Evolutionary conservation across 2,329 filamentous ascomycete genomes (phyloP).

Genomic region (Fusarium dimerum): DNA sequence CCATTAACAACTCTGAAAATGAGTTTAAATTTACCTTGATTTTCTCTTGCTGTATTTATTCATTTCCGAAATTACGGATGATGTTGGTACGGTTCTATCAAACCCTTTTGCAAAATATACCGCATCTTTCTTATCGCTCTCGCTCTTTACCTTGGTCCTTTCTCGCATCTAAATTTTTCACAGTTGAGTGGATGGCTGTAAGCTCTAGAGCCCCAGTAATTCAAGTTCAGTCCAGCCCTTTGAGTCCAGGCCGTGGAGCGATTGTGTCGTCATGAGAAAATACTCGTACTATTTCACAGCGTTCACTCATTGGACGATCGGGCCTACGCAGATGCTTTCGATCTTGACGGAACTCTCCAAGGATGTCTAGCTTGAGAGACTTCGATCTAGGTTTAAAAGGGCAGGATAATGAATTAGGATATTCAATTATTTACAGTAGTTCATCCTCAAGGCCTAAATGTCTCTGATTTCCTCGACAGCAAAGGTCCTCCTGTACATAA

Average conservation of each 20-base stretch:
- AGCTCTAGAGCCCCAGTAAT: neutral
- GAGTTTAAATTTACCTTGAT: slow-evolving; percentile 13
- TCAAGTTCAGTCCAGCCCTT: slow-evolving; percentile 1
- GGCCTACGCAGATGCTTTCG: too few relatives aligned
- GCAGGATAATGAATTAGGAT: too few relatives aligned
- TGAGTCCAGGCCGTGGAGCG: slow-evolving; percentile 8
- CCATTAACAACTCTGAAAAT: slow-evolving; percentile 11
- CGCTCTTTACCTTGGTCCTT: neutral
- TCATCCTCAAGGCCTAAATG: too few relatives aligned
- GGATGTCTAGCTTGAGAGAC: neutral
- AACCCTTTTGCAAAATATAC: too few relatives aligned
- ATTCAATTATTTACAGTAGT: too few relatives aligned
- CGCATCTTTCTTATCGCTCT: neutral
- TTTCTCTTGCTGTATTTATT: too few relatives aligned
- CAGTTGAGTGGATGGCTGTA: slow-evolving; percentile 2
- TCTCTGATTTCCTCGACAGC: too few relatives aligned
- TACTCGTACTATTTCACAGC: too few relatives aligned
- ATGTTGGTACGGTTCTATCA: too few relatives aligned
- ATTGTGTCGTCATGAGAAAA: slow-evolving; percentile 21
- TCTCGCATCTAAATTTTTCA: too few relatives aligned
- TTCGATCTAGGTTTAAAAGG: too few relatives aligned
- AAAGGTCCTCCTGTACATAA: too few relatives aligned
- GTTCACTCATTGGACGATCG: slow-evolving; percentile 10
- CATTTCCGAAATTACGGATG: slow-evolving; percentile 5
- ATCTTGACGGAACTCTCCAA: neutral